These are phyloP conservation scores for Neurospora tetraspora DNA, from an alignment of 495 filamentous ascomycete genomes.

Conservation along the genomic window DNA sequence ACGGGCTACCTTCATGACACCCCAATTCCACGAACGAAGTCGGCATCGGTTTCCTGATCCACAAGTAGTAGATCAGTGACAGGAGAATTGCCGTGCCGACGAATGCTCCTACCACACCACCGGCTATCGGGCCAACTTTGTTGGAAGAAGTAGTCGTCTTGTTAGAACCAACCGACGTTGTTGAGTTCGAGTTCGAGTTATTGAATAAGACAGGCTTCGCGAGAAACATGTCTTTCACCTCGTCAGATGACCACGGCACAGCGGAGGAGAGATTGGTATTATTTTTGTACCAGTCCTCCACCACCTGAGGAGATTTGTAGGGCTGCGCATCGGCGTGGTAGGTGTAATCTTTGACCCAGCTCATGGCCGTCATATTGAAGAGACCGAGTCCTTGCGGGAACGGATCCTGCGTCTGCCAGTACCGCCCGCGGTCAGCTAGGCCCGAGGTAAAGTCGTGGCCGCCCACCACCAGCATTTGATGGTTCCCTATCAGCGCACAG, in stretches of 20 bases:
- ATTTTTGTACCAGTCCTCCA: conserved; percentile 3
- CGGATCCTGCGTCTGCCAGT: not conserved
- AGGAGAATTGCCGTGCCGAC: not conserved
- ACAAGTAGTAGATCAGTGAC: not conserved
- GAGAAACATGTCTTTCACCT: conserved; percentile 4
- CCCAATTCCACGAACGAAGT: not conserved
- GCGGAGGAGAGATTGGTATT: not conserved
- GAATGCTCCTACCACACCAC: not conserved
- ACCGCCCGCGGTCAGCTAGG: not conserved
- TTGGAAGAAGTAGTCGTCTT: not conserved
- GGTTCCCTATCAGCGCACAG: not conserved
- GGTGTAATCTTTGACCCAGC: not conserved
- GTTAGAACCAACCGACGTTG: not conserved
- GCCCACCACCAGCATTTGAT: not conserved
- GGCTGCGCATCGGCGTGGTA: conserved; percentile 5
- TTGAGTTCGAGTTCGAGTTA: not conserved
- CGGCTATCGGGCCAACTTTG: not conserved
- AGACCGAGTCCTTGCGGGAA: not conserved
- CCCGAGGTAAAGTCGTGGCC: not conserved
- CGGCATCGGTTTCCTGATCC: not conserved
- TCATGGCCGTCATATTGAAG: not conserved
- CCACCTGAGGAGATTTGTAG: conserved; percentile 3
- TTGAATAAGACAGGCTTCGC: not conserved
- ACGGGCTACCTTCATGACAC: not conserved
- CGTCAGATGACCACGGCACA: not conserved